Percentiles rank a stretch among this genome's conserved stretches.
Evolutionary conservation across 176 grass and related monocot genomes (phyloP).

Genomic region (Carex cristatella): DNA sequence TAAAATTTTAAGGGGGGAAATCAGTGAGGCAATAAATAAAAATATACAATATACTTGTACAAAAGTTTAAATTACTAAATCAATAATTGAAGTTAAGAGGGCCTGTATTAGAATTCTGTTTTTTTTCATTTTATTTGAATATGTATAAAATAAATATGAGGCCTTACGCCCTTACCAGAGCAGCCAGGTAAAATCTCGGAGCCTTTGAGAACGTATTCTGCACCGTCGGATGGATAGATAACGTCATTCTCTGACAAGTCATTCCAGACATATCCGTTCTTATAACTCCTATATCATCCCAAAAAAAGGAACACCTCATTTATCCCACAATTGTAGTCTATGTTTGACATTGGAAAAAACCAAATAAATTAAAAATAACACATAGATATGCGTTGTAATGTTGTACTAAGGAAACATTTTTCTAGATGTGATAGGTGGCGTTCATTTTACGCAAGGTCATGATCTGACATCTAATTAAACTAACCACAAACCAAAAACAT

Average conservation of each 20-base stretch:
- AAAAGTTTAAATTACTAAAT: not conserved
- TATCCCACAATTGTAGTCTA: not conserved
- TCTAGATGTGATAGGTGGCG: constrained; percentile 1
- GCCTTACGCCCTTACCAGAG: constrained; percentile 38
- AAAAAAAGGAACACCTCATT: not conserved
- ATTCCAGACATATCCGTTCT: constrained; percentile 99
- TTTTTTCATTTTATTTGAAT: not conserved
- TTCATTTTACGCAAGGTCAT: not conserved
- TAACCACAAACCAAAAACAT: not conserved
- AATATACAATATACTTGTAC: not conserved
- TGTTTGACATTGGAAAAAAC: not conserved
- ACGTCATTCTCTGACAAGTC: constrained; percentile 84
- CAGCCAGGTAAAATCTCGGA: constrained; percentile 81
- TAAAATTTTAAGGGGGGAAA: not conserved
- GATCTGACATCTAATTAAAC: constrained; percentile 8
- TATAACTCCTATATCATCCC: constrained; percentile 69
- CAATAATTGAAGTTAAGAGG: not conserved
- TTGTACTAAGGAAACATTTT: constrained; percentile 21
- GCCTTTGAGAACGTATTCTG: constrained; percentile 98
- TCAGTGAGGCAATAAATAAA: not conserved
- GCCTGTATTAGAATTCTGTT: not conserved
- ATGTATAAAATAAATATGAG: not conserved
- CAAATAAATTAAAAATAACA: not conserved
- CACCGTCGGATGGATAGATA: constrained; percentile 90
- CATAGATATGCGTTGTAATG: not conserved